Conservation (phyloP, 2,329 filamentous ascomycete genomes). For the Cladosporium sp. region DNA sequence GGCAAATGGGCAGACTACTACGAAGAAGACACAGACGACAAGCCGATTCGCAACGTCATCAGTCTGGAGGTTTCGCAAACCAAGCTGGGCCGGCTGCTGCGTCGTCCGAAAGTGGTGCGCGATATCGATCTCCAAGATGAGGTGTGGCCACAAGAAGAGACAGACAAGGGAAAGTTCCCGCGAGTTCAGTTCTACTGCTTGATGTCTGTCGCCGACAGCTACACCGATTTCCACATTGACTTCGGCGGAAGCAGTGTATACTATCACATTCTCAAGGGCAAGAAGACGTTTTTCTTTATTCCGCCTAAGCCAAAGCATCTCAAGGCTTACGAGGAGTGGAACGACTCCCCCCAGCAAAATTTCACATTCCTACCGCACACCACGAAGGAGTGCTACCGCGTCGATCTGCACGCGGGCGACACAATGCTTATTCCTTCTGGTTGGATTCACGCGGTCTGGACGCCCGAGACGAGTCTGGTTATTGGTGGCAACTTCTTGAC, state of each 20-base stretch:
- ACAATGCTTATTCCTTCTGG: constrained; percentile 72
- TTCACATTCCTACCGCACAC: constrained; percentile 66
- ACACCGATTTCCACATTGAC: constrained; percentile 72
- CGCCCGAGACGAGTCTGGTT: constrained; percentile 67
- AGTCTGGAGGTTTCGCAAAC: constrained; percentile 69
- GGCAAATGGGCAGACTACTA: constrained; percentile 68
- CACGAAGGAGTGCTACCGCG: constrained; percentile 67
- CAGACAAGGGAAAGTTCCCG: constrained; percentile 58
- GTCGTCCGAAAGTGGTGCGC: constrained; percentile 65
- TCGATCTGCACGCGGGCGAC: constrained; percentile 66
- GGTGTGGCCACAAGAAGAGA: constrained; percentile 57
- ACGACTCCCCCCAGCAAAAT: constrained; percentile 66
- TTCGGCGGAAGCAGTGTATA: constrained; percentile 72
- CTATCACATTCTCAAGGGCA: constrained; percentile 69
- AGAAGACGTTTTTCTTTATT: constrained; percentile 72
- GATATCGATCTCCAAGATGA: constrained; percentile 61
- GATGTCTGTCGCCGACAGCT: constrained; percentile 72
- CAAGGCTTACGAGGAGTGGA: constrained; percentile 73
- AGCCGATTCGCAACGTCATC: constrained; percentile 68
- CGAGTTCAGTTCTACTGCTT: constrained; percentile 70
- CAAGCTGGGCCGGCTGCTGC: constrained; percentile 62
- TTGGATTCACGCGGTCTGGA: constrained; percentile 74
- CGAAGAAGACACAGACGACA: constrained; percentile 61
- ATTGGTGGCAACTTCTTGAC: constrained; percentile 73
- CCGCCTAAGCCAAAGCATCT: constrained; percentile 68